These are phyloP conservation scores for Coemansia sp. DNA, from an alignment of 192 early-diverging fungal genomes.

Conservation along the genomic window DNA sequence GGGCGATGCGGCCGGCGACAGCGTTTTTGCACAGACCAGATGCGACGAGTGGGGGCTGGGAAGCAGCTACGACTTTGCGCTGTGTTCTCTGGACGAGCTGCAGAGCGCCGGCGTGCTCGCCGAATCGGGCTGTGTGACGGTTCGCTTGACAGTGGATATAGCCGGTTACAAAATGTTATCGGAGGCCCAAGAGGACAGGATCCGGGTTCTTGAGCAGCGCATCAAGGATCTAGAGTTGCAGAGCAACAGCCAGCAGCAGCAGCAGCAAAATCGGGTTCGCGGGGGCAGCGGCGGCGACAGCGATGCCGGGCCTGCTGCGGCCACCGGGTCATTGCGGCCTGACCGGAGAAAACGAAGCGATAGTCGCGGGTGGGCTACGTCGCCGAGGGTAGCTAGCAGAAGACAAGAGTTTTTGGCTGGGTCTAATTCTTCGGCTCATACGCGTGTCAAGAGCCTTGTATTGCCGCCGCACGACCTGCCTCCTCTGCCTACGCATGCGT, in stretches of 20 bases:
- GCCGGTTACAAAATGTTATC: constrained; percentile 25
- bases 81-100: constrained; percentile 32
- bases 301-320: not conserved
- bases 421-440: not conserved
- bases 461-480: not conserved
- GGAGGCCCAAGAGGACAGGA: constrained; percentile 23
- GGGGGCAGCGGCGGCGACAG: constrained; percentile 11
- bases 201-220: constrained; percentile 22
- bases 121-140: constrained; percentile 11
- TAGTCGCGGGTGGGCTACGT: constrained; percentile 37
- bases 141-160: constrained; percentile 28
- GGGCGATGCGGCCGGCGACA: not conserved
- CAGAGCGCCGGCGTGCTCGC: constrained; percentile 4
- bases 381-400: constrained; percentile 10
- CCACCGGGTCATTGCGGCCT: not conserved
- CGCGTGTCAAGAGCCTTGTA: not conserved
- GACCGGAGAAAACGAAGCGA: constrained; percentile 23
- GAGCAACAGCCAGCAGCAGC: not conserved
- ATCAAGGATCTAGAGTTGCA: constrained; percentile 8
- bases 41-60: constrained; percentile 2
- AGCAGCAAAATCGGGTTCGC: not conserved
- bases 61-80: constrained; percentile 11
- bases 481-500: not conserved
- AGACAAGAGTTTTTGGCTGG: not conserved
- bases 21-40: not conserved